These are phyloP conservation scores for Chlorophyllum brunneum DNA, from an alignment of 768 basidiomycete genomes.

Conservation along the genomic window DNA sequence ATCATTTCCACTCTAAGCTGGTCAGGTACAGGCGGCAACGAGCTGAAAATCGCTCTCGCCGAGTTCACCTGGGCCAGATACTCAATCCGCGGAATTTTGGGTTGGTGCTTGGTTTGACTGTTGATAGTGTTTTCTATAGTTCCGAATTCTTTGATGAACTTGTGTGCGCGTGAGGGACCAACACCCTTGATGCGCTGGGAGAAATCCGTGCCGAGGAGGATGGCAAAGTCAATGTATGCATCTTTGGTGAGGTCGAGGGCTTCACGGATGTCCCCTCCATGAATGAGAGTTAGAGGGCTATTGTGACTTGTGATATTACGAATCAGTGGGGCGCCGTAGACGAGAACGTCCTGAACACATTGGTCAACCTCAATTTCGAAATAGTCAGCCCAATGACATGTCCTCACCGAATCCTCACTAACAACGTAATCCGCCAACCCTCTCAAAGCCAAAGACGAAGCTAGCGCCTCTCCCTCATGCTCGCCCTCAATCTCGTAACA, in stretches of 20 bases:
- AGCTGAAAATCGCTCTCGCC: constrained; percentile 63
- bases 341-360: constrained; percentile 62
- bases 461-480: constrained; percentile 85
- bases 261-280: constrained; percentile 57
- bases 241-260: constrained; percentile 52
- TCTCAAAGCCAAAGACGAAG: constrained; percentile 67
- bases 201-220: constrained; percentile 90
- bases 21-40: constrained; percentile 61
- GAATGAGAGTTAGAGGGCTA: constrained; percentile 59
- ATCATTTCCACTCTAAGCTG: constrained; percentile 23
- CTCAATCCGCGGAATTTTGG: constrained; percentile 37
- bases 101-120: constrained; percentile 45
- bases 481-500: constrained; percentile 65
- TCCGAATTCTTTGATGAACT: constrained; percentile 66
- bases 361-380: constrained; percentile 9
- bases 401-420: constrained; percentile 80
- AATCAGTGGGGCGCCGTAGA: constrained; percentile 79
- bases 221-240: constrained; percentile 77
- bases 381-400: not conserved
- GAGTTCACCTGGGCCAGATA: constrained; percentile 64
- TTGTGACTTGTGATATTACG: constrained; percentile 66
- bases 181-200: constrained; percentile 79
- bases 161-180: constrained; percentile 75
- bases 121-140: constrained; percentile 70
- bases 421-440: constrained; percentile 85